phyloP scores from a whole-genome alignment of 2,329 filamentous ascomycete genomes.

The Aspergillus amoenus region DNA sequence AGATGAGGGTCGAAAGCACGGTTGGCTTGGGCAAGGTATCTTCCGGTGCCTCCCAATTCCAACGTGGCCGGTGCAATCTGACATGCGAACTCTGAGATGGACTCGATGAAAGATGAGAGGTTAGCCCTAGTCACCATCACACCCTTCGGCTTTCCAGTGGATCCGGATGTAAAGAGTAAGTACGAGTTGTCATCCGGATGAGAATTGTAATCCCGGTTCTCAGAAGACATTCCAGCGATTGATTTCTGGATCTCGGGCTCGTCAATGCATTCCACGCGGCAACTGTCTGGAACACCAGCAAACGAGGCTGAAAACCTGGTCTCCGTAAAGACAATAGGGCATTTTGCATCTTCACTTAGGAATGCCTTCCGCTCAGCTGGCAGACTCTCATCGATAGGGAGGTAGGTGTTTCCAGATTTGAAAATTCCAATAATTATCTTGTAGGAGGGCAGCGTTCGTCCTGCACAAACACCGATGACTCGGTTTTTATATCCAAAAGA shows the following conservation, averaged over 20 bases:
- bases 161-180: conserved; percentile 89
- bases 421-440: conserved; percentile 33
- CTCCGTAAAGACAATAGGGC: conserved; percentile 31
- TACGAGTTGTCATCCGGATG: conserved; percentile 22
- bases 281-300: conserved; percentile 18
- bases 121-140: conserved; percentile 78
- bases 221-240: conserved; percentile 16
- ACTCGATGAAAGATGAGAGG: conserved; percentile 30
- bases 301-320: conserved; percentile 18
- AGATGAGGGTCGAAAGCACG: conserved; percentile 34
- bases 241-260: conserved; percentile 17
- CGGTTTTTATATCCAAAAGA: conserved; percentile 21
- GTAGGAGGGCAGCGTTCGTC: conserved; percentile 27
- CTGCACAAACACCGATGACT: conserved; percentile 31
- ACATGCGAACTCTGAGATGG: conserved; percentile 26
- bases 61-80: conserved; percentile 24
- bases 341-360: conserved; percentile 28
- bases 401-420: conserved; percentile 35
- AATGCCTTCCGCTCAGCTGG: conserved; percentile 31
- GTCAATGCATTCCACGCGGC: conserved; percentile 24
- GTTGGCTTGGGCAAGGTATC: conserved; percentile 35
- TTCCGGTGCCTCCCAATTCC: conserved; percentile 27
- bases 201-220: conserved; percentile 16
- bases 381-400: conserved; percentile 35
- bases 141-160: conserved; percentile 94